Base-by-base conservation (phyloP, 805 yeast species). In the Candida taoyuanica region DNA sequence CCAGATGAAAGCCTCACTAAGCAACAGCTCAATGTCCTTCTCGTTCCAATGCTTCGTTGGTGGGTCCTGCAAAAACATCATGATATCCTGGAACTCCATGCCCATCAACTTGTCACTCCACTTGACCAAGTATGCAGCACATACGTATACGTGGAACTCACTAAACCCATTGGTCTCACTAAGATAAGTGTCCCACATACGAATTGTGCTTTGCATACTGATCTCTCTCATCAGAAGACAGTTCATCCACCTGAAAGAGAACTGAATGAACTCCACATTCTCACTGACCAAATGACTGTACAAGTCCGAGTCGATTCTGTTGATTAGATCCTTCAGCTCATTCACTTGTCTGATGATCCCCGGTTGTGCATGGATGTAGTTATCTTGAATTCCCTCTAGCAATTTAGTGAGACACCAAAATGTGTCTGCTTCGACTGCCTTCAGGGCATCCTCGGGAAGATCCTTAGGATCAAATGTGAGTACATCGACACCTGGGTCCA, bases 241-340 rank as follows among this genome's bases (percentile, higher is more conserved):
- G 63, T 93, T 93, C 98, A 93, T 93, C 98, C 98, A 93, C 49
- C 98, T 71, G 65, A 93, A 93, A 16, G 96, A 78, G 61, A 93
- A 93, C 62, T 93, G 98, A 47, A 93, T 78, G 55, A 93, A 93
- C 60, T 93, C 96, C n/a, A 93, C 77, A 33, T 85, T 85, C 57
- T 93, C 96, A 1, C 60, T 55, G 43, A 80, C 79, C 47, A 93
- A 74, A 63, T 93, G 98, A 27, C 68, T 68, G 28, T 80, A 78
- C 24, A 93, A 67, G 18, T 74, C 80, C 3, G 72, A 60, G 55
- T 93, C 98, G 39, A 91, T 89, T 46, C 95, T 72, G 46, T 77
- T 73, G 14, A 89, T 85, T 36, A 93, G 68, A 46, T 80, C 85
- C 38, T 79, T 76, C 46, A 93, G 67, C 48, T 83, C 94, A 21